Evolutionary conservation across 2,329 filamentous ascomycete genomes (phyloP), one percentile per base, ranked within the genome.

Genomic region (Colletotrichum agaves): DNA sequence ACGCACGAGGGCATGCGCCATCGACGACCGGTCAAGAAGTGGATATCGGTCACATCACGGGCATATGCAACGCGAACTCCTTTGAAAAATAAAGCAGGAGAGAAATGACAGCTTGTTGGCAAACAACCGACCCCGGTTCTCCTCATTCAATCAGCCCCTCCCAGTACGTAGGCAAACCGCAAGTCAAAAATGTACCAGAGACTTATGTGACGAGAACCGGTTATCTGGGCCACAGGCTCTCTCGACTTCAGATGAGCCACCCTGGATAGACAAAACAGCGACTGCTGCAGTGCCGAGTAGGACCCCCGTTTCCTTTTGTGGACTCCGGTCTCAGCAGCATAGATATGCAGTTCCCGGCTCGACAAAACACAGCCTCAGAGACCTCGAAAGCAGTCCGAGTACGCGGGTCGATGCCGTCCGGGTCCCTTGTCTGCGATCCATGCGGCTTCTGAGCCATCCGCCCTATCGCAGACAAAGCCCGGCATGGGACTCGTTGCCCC

Each of bases 11-110:
- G 35, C 31, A 50, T 31, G 33, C 58, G 35, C 35, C 49, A 17
- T 44, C 15, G 47, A 37, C n/a, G 37, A 67, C 64, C 64, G 64
- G 52, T 63, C 52, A 63, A 67, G 64, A 67, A 63, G 64, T 67
- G 60, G 39, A 67, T 53, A 60, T 53, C 41, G 39, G 56, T 47
- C 44, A 31, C 44, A 67, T 67, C 43, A 50, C 59, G 44, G 52
- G 44, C 60, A 63, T 58, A 49, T 63, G 44, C 59, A 63, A 27
- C 50, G 37, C 19, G 58, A 23, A 39, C 59, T 41, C 47, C 13
- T 61, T 46, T 33, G 15, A 13, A 46, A 57, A 27, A 27, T 27
- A 8, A 57, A 37, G 59, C 27, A 63, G n/a, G 50, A 52, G 23
- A 57, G 41, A 62, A 41, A 17, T 53, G 59, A 62, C 39, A 55